Base-by-base conservation (phyloP, 352 stramenopile genomes). In the Peronospora belbahrii region DNA sequence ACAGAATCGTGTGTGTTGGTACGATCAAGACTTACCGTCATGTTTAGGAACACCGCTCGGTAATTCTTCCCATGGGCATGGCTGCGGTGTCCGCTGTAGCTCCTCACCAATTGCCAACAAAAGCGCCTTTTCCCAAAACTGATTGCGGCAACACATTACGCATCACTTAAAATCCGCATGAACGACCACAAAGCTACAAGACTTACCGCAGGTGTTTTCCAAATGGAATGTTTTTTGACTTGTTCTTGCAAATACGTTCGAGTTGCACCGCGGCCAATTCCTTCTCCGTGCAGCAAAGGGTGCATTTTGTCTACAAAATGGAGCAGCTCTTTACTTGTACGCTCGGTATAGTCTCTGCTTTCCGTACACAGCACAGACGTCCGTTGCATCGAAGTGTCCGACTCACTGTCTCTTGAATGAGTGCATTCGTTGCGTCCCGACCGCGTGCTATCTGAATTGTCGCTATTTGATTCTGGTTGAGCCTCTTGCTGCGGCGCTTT, bases 61-160 rank as follows among this genome's bases (percentile, higher is more conserved):
- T 18, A 93, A 28, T 19, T 90, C 76, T 61, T 93, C 81, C 81
- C 81, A 93, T 2, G 81, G 64, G 54, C 68, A 83, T 3, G 59
- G 60, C 59, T 88, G 78, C 2, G 81, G 79, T 10, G 72, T 87
- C 39, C 78, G 79, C 52, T 90, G 74, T 3, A 93, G 65, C 20
- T 93, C 81, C 49, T 93, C 81, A 0, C 81, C 78, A 14, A 93
- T 84, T 15, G 81, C 81, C 9, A 90, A 63, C 37, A 93, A 48
- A 42, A 93, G 49, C 13, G 81, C 81, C 40, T 90, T 93, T 50
- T 93, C 81, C 81, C 81, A 93, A 38, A 93, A 93, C 64, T 86
- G 24, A 22, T 28, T 11, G 27, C 11, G 4, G 3, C 11, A 28
- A 6, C 8, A 28, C 11, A 33, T 1, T 13, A 20, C 20, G 4